Conservation (phyloP, 2,329 filamentous ascomycete species). For the Botrytis byssoidea region DNA sequence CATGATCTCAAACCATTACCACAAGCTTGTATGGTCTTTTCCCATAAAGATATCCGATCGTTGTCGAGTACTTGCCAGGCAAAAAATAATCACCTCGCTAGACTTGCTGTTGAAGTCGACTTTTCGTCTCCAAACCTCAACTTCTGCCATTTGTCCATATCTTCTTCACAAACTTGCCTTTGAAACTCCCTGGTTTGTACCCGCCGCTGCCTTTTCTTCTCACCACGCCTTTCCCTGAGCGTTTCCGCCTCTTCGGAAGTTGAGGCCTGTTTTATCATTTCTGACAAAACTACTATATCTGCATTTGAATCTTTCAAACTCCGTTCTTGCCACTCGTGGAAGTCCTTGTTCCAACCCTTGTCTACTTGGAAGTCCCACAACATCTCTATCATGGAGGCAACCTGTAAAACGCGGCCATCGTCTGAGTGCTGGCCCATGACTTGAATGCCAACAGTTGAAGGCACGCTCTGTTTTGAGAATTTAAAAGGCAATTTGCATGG, state of each 20-base stretch:
- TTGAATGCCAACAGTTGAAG: constrained; percentile 62
- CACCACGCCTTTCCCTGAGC: not conserved
- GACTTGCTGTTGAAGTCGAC: not conserved
- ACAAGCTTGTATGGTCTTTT: not conserved
- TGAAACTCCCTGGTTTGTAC: not conserved
- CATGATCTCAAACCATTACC: not conserved
- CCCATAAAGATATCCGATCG: not conserved
- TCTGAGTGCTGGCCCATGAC: constrained; percentile 80
- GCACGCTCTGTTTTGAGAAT: constrained; percentile 35
- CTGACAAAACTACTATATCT: not conserved
- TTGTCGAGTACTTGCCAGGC: too few species aligned
- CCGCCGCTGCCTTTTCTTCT: not conserved
- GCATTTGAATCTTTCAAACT: not conserved
- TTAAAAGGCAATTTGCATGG: constrained; percentile 50
- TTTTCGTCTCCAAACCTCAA: not conserved
- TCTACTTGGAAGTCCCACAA: not conserved
- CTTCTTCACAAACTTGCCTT: constrained; percentile 1
- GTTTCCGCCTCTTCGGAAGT: not conserved
- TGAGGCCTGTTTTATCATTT: not conserved
- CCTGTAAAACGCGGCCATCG: constrained; percentile 60
- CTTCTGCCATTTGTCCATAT: constrained; percentile 7
- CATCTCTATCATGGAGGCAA: constrained; percentile 44
- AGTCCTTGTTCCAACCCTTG: not conserved
- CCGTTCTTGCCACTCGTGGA: not conserved
- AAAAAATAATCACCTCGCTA: not conserved